Conservation (phyloP, 129 eudicot species). For the Helianthus tuberosus region DNA sequence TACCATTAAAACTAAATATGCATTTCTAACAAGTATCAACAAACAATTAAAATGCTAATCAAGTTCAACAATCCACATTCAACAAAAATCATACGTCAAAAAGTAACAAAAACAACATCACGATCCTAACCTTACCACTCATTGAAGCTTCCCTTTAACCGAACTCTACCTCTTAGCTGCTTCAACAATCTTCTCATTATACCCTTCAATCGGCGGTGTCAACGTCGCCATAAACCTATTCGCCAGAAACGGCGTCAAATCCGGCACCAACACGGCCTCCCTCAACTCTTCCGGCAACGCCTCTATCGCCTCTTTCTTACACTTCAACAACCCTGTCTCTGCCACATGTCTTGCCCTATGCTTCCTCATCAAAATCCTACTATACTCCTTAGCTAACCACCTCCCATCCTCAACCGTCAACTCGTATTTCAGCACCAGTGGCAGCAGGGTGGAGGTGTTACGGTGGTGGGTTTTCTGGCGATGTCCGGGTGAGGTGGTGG, state of each 20-base stretch:
- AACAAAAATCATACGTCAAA: no score
- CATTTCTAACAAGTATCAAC: no score
- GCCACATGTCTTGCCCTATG: constrained; percentile 90
- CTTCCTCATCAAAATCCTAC: constrained; percentile 85
- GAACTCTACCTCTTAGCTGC: constrained; percentile 58
- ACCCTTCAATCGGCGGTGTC: constrained; percentile 96
- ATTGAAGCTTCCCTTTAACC: constrained; percentile 78
- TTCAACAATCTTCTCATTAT: constrained; percentile 60
- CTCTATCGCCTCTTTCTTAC: constrained; percentile 86
- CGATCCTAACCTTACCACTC: constrained; percentile 30
- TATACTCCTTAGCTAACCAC: constrained; percentile 86
- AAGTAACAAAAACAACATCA: no score
- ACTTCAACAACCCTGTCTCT: constrained; percentile 58
- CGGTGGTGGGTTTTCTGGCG: no score
- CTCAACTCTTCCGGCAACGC: constrained; percentile 81
- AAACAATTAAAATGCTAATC: no score
- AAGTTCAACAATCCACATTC: no score
- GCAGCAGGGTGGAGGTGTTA: no score
- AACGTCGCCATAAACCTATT: constrained; percentile 77
- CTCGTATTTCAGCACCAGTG: constrained; percentile 74
- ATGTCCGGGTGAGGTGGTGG: no score
- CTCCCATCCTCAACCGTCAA: constrained; percentile 84
- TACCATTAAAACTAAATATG: no score
- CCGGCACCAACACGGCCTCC: constrained; percentile 80
- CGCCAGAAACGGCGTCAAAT: constrained; percentile 66